Base-by-base conservation (phyloP, 768 basidiomycete genomes). In the Russula sp. region DNA sequence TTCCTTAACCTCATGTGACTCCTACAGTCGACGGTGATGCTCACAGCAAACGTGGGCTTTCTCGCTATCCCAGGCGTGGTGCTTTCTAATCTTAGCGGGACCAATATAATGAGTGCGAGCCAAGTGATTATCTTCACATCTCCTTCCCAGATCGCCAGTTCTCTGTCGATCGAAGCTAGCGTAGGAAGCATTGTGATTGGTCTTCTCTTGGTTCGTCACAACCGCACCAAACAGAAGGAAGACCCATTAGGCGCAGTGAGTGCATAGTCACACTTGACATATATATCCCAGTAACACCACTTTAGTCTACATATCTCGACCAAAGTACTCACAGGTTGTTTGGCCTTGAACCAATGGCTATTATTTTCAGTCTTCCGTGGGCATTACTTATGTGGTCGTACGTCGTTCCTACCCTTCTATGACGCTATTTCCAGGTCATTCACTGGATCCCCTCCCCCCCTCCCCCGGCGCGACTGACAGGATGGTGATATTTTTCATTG, bases 341-440 rank as follows among this genome's bases (percentile, higher is more conserved):
- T 18, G 83, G 84, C 1, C 71, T 83, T 3, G 82, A 85, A 68
- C 79, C 70, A 1, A 74, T 84, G 8, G 81, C 82, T 13, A 73
- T 85, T 32, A 68, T 82, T 57, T 82, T 83, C 63, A 80, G 81
- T 59, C 69, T 86, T 10, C 84, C 84, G 0, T 82, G 82, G 61
- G 80, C 81, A 1, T 71, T 84, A 31, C 74, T 86, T 37, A 78
- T 86, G 75, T 86, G 84, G 84, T 78, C 78, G 84, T 84, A 68
- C 71, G 83, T 77, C 37, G 6, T 48, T 14, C 40, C 7, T 42
- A 49, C 5, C 22, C 14, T 13, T 3, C 18, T 1, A 18, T n/a
- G 44, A 22, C 22, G 22, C 18, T n/a, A 6, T 7, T 9, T 11
- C 18, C 18, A 7, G 20, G 6, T 51, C 20, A 16, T 51, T 31